Evolutionary conservation across 768 basidiomycete genomes (phyloP), one percentile per base, ranked within the genome.

Genomic region (Boletus coccyginus): DNA sequence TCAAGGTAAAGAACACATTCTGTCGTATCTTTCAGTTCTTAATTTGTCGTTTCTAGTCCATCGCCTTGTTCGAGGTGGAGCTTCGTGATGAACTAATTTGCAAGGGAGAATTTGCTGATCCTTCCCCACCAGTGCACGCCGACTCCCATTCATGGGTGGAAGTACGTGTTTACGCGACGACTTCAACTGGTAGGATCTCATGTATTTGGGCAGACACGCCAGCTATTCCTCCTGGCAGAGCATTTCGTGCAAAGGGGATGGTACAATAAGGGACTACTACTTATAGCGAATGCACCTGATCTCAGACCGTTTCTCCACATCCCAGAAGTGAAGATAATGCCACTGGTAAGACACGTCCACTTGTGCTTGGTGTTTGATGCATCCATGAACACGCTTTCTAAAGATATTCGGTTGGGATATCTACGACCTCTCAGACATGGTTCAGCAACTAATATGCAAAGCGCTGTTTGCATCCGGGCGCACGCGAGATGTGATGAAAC

Each of bases 341-440:
- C 17, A 3, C 33, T 64, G 11, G 63, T 61, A 44, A 32, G 59
- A 17, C 19, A 11, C 1, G 12, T 21, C 19, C 35, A 33, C 31
- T 19, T 13, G 8, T 41, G 3, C n/a, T 39, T 40, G 13, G 31
- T 17, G 14, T 42, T 46, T 45, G 16, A 2, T 13, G 3, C n/a
- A 19, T 38, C 1, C 9, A 36, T 19, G 61, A 21, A 64, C 33
- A 7, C 5, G 7, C 16, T 29, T n/a, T 36, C 12, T 31, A 7
- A 46, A 64, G 63, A 33, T 64, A 16, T 61, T 64, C 10, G 52
- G 43, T 27, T 64, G 56, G 56, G 42, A 52, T 24, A 12, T 61
- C 8, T 16, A 32, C 24, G 39, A 36, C 11, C 42, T 64, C 21
- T 38, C 19, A 24, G 58, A 12, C 46, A 50, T 40, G 53, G 33